A percentile compares a stretch with the other conserved stretches of the same genome.
Conservation (phyloP, 2,329 filamentous ascomycete genomes). For the Stenocarpella maydis region DNA sequence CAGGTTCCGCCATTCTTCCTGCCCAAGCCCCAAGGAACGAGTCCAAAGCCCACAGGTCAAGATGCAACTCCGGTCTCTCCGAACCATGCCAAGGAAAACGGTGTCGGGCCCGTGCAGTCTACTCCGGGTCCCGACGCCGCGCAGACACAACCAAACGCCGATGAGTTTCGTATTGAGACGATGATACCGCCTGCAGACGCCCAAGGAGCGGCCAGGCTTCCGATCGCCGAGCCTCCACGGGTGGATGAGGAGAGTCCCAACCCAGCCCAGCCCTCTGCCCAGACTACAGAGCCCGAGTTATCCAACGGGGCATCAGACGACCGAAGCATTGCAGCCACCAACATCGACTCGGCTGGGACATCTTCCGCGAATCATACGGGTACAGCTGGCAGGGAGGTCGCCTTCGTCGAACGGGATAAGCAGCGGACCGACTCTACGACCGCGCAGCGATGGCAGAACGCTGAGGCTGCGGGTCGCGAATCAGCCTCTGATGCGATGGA, state of each 20-base stretch:
- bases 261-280: neutral
- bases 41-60: neutral
- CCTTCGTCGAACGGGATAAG: conserved; percentile 26
- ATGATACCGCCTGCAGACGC: conserved; percentile 4
- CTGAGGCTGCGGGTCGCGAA: conserved; percentile 37
- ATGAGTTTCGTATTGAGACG: conserved; percentile 24
- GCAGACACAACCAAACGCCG: neutral
- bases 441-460: conserved; percentile 2
- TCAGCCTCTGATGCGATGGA: conserved; percentile 34
- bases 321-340: conserved; percentile 3
- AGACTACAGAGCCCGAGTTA: neutral
- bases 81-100: conserved; percentile 11
- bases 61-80: neutral
- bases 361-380: conserved; percentile 5
- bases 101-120: neutral
- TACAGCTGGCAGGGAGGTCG: conserved; percentile 28
- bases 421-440: neutral
- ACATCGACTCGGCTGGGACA: neutral
- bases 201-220: neutral
- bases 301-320: conserved; percentile 2
- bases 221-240: neutral
- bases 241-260: neutral
- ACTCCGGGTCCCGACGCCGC: neutral
- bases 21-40: conserved; percentile 12
- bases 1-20: conserved; percentile 34